A percentile compares a stretch with the other conserved stretches of the same genome.
phyloP scores from a whole-genome alignment of 306 rosid genomes.

The Cicer chorassanicum region DNA sequence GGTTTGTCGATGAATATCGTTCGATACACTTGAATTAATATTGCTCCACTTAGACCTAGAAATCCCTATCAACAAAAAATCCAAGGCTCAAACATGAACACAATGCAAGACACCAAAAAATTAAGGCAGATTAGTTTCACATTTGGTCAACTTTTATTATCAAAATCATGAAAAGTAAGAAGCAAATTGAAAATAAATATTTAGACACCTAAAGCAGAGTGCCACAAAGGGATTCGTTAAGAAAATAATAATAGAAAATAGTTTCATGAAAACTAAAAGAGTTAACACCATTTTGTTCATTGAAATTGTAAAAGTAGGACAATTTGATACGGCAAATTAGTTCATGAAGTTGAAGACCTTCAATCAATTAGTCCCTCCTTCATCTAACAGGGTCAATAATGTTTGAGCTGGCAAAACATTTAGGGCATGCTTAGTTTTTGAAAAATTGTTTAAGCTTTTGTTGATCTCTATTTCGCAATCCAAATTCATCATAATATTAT shows the following conservation, averaged over 20 bases:
- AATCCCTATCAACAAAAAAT: slow-evolving; percentile 62
- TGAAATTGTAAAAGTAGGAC: not conserved
- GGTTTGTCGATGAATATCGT: slow-evolving; percentile 62
- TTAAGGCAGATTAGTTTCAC: not conserved
- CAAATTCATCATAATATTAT: not conserved
- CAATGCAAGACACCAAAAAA: slow-evolving; percentile 28
- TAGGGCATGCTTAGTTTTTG: not conserved
- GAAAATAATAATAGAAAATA: not conserved
- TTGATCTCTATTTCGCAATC: not conserved
- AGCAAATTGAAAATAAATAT: not conserved
- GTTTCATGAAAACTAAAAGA: not conserved
- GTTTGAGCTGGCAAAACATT: not conserved
- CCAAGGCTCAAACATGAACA: slow-evolving; percentile 29
- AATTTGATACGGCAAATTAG: not conserved
- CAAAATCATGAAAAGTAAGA: not conserved
- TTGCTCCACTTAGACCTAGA: slow-evolving; percentile 90
- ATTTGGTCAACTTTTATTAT: not conserved
- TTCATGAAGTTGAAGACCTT: not conserved
- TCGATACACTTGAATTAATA: slow-evolving; percentile 66
- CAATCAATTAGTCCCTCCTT: not conserved
- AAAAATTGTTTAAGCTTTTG: not conserved
- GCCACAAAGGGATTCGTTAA: not conserved
- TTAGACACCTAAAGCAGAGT: not conserved
- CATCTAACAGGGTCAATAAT: not conserved
- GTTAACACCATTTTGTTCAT: not conserved